Conservation (phyloP, 2,329 filamentous ascomycete species). For the Fusarium redolens region DNA sequence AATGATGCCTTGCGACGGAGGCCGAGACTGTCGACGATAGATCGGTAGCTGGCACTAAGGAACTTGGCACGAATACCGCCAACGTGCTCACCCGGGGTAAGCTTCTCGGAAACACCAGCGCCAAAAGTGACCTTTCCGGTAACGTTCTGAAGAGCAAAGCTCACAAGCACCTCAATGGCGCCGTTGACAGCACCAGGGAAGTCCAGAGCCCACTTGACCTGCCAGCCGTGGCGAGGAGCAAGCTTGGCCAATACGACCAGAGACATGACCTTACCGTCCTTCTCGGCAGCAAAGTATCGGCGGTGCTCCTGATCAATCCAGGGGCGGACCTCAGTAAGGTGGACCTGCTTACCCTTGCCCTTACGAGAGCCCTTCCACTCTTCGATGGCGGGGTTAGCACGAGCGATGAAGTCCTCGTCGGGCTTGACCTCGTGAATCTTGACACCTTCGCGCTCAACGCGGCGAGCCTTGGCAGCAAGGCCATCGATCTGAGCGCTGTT, state of each 20-base stretch:
- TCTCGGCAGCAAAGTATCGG: constrained; percentile 85
- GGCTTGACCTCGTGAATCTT: constrained; percentile 79
- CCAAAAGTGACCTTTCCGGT: constrained; percentile 82
- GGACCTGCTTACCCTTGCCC: constrained; percentile 83
- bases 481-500: constrained; percentile 56
- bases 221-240: constrained; percentile 84
- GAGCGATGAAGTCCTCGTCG: constrained; percentile 76
- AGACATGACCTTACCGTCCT: constrained; percentile 77
- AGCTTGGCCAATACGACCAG: constrained; percentile 88
- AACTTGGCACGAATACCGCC: constrained; percentile 84
- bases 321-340: constrained; percentile 88
- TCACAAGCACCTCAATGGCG: constrained; percentile 85
- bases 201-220: constrained; percentile 96
- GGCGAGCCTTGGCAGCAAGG: constrained; percentile 79
- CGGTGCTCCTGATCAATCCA: constrained; percentile 88
- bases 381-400: constrained; percentile 77
- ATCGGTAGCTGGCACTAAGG: constrained; percentile 83
- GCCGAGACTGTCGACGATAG: constrained; percentile 83
- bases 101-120: constrained; percentile 78
- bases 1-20: constrained; percentile 89
- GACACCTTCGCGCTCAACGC: constrained; percentile 84
- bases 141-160: constrained; percentile 69
- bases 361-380: constrained; percentile 86
- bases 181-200: constrained; percentile 89
- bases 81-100: constrained; percentile 84